A percentile compares a stretch with the other conserved stretches of the same genome.
These are phyloP conservation scores for Reticulascus tulasneorum DNA, from an alignment of 2,329 filamentous ascomycete genomes.

Conservation along the genomic window DNA sequence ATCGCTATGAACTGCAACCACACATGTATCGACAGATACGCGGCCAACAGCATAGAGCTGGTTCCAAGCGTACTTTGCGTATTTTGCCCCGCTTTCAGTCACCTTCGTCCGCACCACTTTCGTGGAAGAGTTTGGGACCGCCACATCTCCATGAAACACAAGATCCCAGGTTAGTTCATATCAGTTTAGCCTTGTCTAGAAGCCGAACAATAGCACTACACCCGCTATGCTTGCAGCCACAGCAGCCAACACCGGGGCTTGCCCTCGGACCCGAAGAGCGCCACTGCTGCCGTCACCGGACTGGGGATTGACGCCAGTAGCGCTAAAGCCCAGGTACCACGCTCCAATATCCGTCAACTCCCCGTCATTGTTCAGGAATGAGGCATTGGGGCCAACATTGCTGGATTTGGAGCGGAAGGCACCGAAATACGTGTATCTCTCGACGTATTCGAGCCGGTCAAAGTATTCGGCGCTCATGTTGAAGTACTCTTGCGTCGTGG, in stretches of 20 bases:
- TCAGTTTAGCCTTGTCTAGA: background rate
- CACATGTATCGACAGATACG: too few relatives aligned
- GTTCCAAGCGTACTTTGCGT: too few relatives aligned
- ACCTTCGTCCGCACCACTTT: too few relatives aligned
- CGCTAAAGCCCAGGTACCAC: constrained; percentile 65
- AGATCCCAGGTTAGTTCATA: background rate
- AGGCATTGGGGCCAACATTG: constrained; percentile 70
- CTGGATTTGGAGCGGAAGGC: constrained; percentile 65
- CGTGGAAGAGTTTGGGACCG: too few relatives aligned
- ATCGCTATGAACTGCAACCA: too few relatives aligned
- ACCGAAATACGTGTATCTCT: constrained; percentile 72
- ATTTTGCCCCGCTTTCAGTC: too few relatives aligned
- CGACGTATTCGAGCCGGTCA: constrained; percentile 59
- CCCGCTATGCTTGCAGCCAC: constrained; percentile 1
- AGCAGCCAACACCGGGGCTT: constrained; percentile 4
- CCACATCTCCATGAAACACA: too few relatives aligned
- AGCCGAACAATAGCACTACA: background rate
- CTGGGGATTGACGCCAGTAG: constrained; percentile 39
- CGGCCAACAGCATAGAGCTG: too few relatives aligned
- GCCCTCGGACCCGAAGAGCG: background rate
- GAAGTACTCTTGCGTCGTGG: constrained; percentile 60
- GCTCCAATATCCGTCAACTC: constrained; percentile 70
- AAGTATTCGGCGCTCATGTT: constrained; percentile 64
- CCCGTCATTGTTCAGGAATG: constrained; percentile 66
- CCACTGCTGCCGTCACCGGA: constrained; percentile 6